Percentiles rank a stretch among this genome's conserved stretches.
Conservation (phyloP, 176 grass and related monocot genomes). For the Tillandsia fasciculata region DNA sequence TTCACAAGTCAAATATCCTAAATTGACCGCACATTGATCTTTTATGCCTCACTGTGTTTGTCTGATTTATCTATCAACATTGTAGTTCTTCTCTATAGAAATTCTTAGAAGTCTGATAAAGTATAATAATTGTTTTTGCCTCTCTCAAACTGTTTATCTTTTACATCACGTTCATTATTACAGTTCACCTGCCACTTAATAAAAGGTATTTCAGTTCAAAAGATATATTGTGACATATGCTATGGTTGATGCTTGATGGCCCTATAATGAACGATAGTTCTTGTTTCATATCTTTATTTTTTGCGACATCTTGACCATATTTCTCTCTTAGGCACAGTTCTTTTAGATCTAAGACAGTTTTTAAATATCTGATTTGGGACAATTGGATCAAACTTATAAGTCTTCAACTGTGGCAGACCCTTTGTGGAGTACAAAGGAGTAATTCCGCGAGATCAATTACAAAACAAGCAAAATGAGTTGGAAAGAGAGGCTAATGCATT, state of each 20-base stretch:
- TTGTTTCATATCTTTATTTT: neutral
- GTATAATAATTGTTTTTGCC: neutral
- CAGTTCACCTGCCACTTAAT: neutral
- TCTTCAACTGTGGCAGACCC: slow-evolving; percentile 24
- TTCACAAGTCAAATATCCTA: too few relatives aligned
- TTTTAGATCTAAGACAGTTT: neutral
- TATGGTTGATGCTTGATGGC: neutral
- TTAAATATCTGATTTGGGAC: neutral
- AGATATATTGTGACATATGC: neutral
- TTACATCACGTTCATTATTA: neutral
- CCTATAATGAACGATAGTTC: neutral
- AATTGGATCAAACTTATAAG: slow-evolving; percentile 13
- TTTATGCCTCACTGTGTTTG: too few relatives aligned
- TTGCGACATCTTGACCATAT: neutral
- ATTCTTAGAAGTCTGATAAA: too few relatives aligned
- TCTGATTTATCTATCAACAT: too few relatives aligned
- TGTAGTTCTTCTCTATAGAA: too few relatives aligned
- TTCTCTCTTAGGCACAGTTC: neutral
- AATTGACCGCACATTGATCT: too few relatives aligned
- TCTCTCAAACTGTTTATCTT: neutral
- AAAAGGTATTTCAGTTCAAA: neutral
- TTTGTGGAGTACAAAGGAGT: slow-evolving; percentile 81
- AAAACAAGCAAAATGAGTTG: slow-evolving; percentile 44
- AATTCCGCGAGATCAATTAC: slow-evolving; percentile 44
- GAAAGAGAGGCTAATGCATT: slow-evolving; percentile 65